Evolutionary conservation across 352 stramenopile species (phyloP).

Genomic region (Globisporangium acanthophoron): DNA sequence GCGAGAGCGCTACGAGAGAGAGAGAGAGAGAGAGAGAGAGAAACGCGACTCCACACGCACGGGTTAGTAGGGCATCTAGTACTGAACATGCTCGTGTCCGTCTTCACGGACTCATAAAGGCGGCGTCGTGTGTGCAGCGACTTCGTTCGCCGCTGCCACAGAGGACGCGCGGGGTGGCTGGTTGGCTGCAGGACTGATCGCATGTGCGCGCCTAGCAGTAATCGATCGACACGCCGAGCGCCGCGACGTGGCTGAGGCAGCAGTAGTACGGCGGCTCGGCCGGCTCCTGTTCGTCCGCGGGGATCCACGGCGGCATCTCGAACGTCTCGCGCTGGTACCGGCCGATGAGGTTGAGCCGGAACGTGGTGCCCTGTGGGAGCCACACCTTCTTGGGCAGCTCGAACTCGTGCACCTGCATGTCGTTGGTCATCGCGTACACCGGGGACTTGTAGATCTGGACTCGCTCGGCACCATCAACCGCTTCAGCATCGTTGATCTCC

Average conservation of each 20-base stretch:
- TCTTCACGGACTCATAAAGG: neutral
- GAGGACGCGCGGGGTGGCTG: neutral
- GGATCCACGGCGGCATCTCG: slow-evolving; percentile 45
- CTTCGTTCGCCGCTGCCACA: neutral
- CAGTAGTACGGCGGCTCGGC: slow-evolving; percentile 55
- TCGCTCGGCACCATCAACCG: neutral
- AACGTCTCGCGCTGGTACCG: slow-evolving; percentile 44
- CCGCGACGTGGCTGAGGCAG: slow-evolving; percentile 72
- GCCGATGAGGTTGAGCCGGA: slow-evolving; percentile 55
- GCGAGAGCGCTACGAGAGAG: neutral
- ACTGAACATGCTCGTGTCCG: neutral
- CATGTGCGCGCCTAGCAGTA: neutral
- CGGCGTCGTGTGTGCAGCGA: neutral
- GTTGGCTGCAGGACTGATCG: neutral
- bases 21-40: neutral
- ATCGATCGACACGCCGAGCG: slow-evolving; percentile 11
- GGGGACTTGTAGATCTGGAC: slow-evolving; percentile 44
- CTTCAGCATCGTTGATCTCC: neutral
- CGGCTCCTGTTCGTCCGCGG: slow-evolving; percentile 31
- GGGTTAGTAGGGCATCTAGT: neutral
- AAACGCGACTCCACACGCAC: neutral
- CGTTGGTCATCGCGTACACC: slow-evolving; percentile 41
- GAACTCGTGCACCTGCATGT: slow-evolving; percentile 69
- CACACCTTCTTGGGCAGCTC: slow-evolving; percentile 38
- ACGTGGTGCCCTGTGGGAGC: slow-evolving; percentile 27